Conservation (phyloP, 148 eudicot genomes). For the Silene latifolia region DNA sequence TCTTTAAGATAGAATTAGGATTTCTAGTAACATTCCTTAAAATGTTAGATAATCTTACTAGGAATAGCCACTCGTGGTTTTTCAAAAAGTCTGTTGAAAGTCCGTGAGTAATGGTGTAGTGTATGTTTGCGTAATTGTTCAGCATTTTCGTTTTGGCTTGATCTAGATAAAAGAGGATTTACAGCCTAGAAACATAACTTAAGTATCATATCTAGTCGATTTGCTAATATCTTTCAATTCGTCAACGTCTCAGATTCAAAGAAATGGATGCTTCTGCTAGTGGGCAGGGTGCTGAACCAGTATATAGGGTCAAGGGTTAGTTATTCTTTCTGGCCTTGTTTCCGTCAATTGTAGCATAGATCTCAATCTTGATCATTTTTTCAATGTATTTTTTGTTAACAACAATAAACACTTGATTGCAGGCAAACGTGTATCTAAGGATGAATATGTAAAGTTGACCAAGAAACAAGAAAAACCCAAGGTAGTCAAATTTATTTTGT, state of each 20-base stretch:
- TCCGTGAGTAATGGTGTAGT: background rate
- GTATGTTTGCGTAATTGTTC: background rate
- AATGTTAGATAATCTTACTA: background rate
- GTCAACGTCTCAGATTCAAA: conserved; percentile 46
- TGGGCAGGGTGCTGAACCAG: conserved; percentile 77
- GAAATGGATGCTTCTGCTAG: conserved; percentile 71
- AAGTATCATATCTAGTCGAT: background rate
- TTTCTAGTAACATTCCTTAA: background rate
- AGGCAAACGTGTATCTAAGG: conserved; percentile 81
- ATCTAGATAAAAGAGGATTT: background rate
- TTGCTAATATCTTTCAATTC: conserved; percentile 3
- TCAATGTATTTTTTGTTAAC: background rate
- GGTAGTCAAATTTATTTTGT: conserved; percentile 38
- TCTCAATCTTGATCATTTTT: background rate
- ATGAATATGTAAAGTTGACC: conserved; percentile 53
- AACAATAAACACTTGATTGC: conserved; percentile 19
- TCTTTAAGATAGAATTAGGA: background rate
- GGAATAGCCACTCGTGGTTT: background rate
- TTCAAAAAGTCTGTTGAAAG: background rate
- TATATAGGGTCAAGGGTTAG: conserved; percentile 75
- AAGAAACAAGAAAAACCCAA: conserved; percentile 85
- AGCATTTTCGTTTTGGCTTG: background rate
- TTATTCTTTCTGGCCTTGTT: conserved; percentile 2
- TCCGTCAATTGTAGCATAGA: background rate
- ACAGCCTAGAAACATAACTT: background rate